Evolutionary conservation across 2,329 filamentous ascomycete genomes (phyloP).

Genomic region (Aspergillus cejpii): DNA sequence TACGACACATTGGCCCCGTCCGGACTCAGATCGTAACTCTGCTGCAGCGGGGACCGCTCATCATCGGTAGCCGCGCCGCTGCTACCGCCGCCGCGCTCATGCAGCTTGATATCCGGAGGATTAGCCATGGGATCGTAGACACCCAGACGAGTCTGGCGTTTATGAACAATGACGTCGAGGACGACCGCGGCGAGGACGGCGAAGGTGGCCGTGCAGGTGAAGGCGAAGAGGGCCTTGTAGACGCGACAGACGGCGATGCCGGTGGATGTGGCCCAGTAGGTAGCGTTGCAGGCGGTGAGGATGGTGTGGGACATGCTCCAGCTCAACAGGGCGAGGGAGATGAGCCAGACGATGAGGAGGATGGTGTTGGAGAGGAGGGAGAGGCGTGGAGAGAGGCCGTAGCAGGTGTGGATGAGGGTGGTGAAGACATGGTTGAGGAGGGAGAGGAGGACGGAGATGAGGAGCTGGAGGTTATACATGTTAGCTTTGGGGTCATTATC

Average conservation of each 20-base stretch:
- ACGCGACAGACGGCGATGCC: constrained; percentile 52
- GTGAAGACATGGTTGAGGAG: constrained; percentile 46
- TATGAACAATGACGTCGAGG: constrained; percentile 48
- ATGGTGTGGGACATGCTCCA: constrained; percentile 52
- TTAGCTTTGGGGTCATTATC: constrained; percentile 1
- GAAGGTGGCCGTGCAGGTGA: constrained; percentile 45
- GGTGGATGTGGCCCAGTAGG: constrained; percentile 49
- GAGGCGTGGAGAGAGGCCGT: constrained; percentile 47
- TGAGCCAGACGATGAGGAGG: constrained; percentile 47
- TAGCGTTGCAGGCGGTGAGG: constrained; percentile 44
- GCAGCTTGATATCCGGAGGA: constrained; percentile 26
- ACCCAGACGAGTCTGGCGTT: constrained; percentile 41
- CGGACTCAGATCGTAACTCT: constrained; percentile 1
- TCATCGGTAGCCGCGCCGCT: constrained; percentile 9
- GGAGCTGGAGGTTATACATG: constrained; percentile 38
- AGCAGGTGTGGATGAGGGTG: constrained; percentile 46
- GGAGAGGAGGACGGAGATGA: constrained; percentile 48
- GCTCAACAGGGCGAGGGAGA: constrained; percentile 47
- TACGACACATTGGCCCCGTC: neutral
- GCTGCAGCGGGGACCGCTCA: constrained; percentile 3
- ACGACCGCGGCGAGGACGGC: constrained; percentile 44
- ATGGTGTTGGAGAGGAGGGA: constrained; percentile 46
- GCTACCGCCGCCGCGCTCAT: constrained; percentile 20
- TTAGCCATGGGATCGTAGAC: constrained; percentile 45
- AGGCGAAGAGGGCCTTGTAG: constrained; percentile 57